Evolutionary conservation across 2,329 filamentous ascomycete genomes (phyloP).

Genomic region (Aschersonia sp.): DNA sequence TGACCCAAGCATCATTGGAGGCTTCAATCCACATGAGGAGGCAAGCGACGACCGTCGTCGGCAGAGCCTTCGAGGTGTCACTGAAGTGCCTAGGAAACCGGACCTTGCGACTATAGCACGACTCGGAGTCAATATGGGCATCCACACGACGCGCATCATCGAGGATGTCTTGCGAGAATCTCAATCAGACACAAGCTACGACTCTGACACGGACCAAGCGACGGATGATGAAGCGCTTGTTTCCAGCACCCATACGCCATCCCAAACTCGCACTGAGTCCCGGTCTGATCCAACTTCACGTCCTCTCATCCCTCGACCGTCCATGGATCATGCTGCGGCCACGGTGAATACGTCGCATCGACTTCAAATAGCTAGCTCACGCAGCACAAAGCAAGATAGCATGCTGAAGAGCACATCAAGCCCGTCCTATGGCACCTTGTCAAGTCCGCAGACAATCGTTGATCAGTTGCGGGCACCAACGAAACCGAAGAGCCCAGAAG

Average conservation of each 20-base stretch:
- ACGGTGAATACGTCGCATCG: conserved; percentile 4
- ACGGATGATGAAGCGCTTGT: conserved; percentile 14
- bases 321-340: not conserved
- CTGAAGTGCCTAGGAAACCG: conserved; percentile 46
- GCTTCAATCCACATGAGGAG: conserved; percentile 27
- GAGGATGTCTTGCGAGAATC: conserved; percentile 40
- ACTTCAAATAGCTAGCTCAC: conserved; percentile 4
- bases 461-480: conserved; percentile 1
- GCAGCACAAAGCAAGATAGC: conserved; percentile 5
- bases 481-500: conserved; percentile 5
- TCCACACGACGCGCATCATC: conserved; percentile 60
- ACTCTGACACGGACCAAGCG: conserved; percentile 16
- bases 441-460: conserved; percentile 9
- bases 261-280: too few relatives aligned
- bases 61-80: conserved; percentile 42
- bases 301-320: not conserved
- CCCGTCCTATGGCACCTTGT: conserved; percentile 19
- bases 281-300: not conserved
- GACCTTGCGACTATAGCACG: conserved; percentile 35
- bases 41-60: conserved; percentile 15
- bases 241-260: too few relatives aligned
- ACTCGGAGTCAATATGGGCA: conserved; percentile 55
- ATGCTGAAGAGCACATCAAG: conserved; percentile 4
- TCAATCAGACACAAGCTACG: conserved; percentile 15
- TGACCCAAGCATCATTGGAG: conserved; percentile 25